Base-by-base conservation (phyloP, 208 protist genomes). In the Wallacemonas sp. region DNA sequence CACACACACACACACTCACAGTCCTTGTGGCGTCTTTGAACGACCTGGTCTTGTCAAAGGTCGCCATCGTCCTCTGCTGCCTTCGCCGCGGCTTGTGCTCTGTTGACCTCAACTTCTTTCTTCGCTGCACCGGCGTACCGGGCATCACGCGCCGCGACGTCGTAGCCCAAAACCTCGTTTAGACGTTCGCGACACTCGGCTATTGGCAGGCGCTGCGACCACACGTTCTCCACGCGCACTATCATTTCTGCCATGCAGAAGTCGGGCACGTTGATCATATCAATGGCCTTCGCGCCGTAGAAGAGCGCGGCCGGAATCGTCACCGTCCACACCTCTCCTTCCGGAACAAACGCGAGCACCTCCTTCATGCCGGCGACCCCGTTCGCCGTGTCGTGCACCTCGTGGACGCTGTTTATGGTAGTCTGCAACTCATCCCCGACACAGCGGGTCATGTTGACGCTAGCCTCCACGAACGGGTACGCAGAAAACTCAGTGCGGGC, bases 241-340 rank as follows among this genome's bases (percentile, higher is more conserved):
- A 71, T 66, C n/a, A 86, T 65, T 19, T 61, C 29, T 12, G 58
- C 41, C 0, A 54, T 32, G 8, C 52, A 61, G 30, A 65, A 72
- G 19, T 55, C 60, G 4, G 73, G 76, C 37, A 84, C 82, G 27
- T 27, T 67, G 24, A 37, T 53, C 26, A 36, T 26, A 8, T 54
- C 55, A 12, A 44, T 63, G 3, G 76, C 76, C 1, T 17, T 1
- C 34, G 15, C 68, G 5, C 83, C 83, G 41, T 83, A 83, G 19
- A 46, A 73, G 13, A 83, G 66, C 22, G 74, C 66, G 8, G 34
- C 48, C 12, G 76, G 73, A 19, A 79, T 72, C 22, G 72, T 79
- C 30, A 91, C 36, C 13, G 64, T 42, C 84, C 84, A 87, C 15
- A 44, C 42, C 52, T 91, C 84, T 0, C 79, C 75, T 41, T 79